Evolutionary conservation across 441 rosid genomes (phyloP).

Genomic region (Cnidoscolus chayamansa): DNA sequence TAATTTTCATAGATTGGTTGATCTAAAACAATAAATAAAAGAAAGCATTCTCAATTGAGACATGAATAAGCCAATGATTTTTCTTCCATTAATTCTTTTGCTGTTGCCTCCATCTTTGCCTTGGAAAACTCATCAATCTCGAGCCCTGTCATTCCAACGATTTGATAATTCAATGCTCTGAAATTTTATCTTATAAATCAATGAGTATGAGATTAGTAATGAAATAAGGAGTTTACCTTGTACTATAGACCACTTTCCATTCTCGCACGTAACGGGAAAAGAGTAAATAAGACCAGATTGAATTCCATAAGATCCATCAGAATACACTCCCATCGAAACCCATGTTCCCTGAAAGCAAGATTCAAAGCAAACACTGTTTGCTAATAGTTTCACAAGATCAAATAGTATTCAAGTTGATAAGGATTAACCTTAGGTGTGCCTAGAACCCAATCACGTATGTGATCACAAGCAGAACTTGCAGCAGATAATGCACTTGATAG

Average conservation of each 20-base stretch:
- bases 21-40: neutral
- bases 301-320: slow-evolving; percentile 80
- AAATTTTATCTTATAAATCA: neutral
- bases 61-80: slow-evolving; percentile 57
- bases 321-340: slow-evolving; percentile 89
- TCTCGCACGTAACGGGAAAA: slow-evolving; percentile 67
- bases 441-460: slow-evolving; percentile 69
- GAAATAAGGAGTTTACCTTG: slow-evolving; percentile 36
- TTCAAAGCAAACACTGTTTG: neutral
- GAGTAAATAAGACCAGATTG: slow-evolving; percentile 70
- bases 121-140: slow-evolving; percentile 67
- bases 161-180: neutral
- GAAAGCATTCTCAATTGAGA: slow-evolving; percentile 29
- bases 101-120: slow-evolving; percentile 71
- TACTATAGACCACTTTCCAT: slow-evolving; percentile 75
- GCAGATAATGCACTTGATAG: slow-evolving; percentile 74
- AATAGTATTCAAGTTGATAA: neutral
- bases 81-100: slow-evolving; percentile 70
- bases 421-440: slow-evolving; percentile 59
- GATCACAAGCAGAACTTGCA: slow-evolving; percentile 82
- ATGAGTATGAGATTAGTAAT: neutral
- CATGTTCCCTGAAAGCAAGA: slow-evolving; percentile 52
- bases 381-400: neutral
- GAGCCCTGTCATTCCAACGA: slow-evolving; percentile 42
- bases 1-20: no score